Conservation (phyloP, 192 early-diverging fungal species). For the Umbelopsis sp. region DNA sequence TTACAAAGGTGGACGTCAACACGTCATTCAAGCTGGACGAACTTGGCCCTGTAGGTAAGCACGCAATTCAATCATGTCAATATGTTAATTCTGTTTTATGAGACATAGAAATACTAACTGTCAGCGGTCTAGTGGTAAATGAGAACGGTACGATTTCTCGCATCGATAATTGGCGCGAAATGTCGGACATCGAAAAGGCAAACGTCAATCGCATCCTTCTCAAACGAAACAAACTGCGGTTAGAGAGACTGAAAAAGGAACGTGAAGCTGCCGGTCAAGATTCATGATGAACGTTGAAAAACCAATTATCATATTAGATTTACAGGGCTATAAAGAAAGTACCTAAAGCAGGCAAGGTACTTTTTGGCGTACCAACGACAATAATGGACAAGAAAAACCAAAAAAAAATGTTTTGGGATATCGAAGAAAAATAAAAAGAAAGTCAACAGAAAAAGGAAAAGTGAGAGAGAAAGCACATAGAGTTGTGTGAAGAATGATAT, state of each 20-base stretch:
- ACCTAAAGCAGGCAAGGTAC: background rate
- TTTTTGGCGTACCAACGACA: background rate
- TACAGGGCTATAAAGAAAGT: conserved; percentile 6
- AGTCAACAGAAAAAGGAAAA: background rate
- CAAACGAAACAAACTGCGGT: conserved; percentile 45
- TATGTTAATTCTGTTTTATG: no score
- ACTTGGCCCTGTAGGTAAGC: conserved; percentile 51
- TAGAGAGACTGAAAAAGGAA: conserved; percentile 31
- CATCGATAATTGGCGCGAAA: conserved; percentile 58
- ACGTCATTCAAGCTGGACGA: conserved; percentile 44
- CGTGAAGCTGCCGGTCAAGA: background rate
- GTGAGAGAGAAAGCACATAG: background rate
- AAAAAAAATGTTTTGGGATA: background rate
- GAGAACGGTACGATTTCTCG: conserved; percentile 51
- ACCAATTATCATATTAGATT: conserved; percentile 16
- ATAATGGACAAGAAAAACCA: background rate
- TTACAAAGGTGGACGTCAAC: conserved; percentile 40
- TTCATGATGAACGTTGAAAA: background rate
- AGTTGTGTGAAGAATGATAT: background rate
- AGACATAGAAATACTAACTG: no score
- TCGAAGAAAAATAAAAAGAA: background rate
- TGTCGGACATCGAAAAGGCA: conserved; percentile 54
- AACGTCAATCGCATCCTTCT: conserved; percentile 54
- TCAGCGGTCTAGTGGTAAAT: conserved; percentile 44
- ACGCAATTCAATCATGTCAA: background rate